Conservation (phyloP, 306 rosid species). For the Lathyrus tuberosus region DNA sequence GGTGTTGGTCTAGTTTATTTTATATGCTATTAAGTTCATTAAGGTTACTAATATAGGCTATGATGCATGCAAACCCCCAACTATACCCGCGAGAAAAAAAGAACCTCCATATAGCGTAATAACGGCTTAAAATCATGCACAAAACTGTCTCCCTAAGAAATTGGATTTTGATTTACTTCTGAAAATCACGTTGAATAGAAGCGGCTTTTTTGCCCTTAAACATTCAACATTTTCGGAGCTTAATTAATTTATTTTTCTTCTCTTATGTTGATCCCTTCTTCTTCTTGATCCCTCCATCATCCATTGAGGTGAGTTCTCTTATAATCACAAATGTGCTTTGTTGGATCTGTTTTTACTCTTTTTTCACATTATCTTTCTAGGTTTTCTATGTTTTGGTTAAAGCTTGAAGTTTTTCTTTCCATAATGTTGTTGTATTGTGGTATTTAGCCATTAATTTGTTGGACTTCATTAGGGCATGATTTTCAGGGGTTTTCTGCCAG, state of each 20-base stretch:
- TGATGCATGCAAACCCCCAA: background rate
- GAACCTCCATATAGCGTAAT: background rate
- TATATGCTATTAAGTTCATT: no score
- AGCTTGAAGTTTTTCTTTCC: slow-evolving; percentile 30
- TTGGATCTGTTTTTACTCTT: slow-evolving; percentile 55
- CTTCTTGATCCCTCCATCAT: slow-evolving; percentile 45
- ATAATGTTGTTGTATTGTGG: background rate
- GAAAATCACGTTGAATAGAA: background rate
- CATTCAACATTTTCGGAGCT: background rate
- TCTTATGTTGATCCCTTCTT: slow-evolving; percentile 9
- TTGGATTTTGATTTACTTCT: background rate
- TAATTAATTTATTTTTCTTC: background rate
- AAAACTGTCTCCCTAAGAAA: background rate
- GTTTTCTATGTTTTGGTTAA: slow-evolving; percentile 4
- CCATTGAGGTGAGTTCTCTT: slow-evolving; percentile 54
- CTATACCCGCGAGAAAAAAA: background rate
- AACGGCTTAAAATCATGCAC: background rate
- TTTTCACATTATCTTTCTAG: slow-evolving; percentile 39
- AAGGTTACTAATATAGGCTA: background rate
- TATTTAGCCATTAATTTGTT: background rate
- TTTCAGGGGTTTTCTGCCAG: no score
- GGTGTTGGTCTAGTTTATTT: no score
- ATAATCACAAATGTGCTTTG: slow-evolving; percentile 39
- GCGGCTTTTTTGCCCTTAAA: background rate
- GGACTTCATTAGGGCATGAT: no score